Percentiles rank a stretch among this genome's conserved stretches.
phyloP scores from a whole-genome alignment of 2,329 filamentous ascomycete genomes.

The Coniosporium tulheliwenetii region DNA sequence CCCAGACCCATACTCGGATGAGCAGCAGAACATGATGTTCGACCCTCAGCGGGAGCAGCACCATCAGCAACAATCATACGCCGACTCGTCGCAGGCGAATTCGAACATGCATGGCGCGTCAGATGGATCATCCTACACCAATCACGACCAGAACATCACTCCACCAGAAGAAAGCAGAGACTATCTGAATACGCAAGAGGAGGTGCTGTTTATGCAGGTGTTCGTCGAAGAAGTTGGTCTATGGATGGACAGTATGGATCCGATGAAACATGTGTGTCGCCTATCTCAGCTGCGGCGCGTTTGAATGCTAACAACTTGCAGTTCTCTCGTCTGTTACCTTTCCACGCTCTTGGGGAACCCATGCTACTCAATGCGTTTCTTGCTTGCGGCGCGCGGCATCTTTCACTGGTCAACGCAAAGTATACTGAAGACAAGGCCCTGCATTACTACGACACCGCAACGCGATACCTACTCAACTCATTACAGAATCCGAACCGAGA shows the following conservation, averaged over 20 bases:
- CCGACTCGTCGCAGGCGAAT: slow-evolving; percentile 12
- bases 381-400: slow-evolving; percentile 73
- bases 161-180: slow-evolving; percentile 35
- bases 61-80: slow-evolving; percentile 14
- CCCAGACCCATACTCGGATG: slow-evolving; percentile 28
- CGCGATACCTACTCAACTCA: slow-evolving; percentile 57
- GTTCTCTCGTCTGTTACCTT: slow-evolving; percentile 73
- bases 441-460: slow-evolving; percentile 76
- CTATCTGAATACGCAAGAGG: slow-evolving; percentile 58
- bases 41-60: slow-evolving; percentile 17
- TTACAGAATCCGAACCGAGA: slow-evolving; percentile 76
- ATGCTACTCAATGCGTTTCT: slow-evolving; percentile 83
- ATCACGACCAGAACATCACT: slow-evolving; percentile 18
- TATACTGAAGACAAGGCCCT: slow-evolving; percentile 64
- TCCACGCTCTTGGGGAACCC: slow-evolving; percentile 63
- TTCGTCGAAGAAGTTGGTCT: slow-evolving; percentile 81
- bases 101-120: slow-evolving; percentile 10
- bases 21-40: slow-evolving; percentile 23
- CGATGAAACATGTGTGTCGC: slow-evolving; percentile 50
- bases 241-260: slow-evolving; percentile 91
- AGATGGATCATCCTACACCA: slow-evolving; percentile 17
- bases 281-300: background rate
- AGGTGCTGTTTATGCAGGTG: slow-evolving; percentile 78
- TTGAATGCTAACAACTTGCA: slow-evolving; percentile 13
- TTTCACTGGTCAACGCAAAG: slow-evolving; percentile 53